Evolutionary conservation across 352 stramenopile species (phyloP).

Genomic region (Pythium sukuiense): DNA sequence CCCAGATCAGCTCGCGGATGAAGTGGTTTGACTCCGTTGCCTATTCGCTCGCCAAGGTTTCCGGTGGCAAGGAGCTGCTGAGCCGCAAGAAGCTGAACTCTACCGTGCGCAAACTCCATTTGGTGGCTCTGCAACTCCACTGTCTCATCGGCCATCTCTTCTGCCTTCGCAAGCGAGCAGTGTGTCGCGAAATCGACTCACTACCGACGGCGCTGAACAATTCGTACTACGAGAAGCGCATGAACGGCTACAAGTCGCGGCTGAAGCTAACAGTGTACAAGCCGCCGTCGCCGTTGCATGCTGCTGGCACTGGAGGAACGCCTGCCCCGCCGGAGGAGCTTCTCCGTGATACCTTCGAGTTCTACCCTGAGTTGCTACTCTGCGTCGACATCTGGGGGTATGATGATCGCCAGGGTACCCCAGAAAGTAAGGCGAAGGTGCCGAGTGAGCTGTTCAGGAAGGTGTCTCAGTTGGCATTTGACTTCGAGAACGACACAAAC

Average conservation of each 20-base stretch:
- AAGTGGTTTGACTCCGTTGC: conserved; percentile 76
- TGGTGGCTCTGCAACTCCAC: conserved; percentile 76
- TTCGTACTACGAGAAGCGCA: conserved; percentile 72
- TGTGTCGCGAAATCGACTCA: conserved; percentile 62
- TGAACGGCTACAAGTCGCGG: conserved; percentile 70
- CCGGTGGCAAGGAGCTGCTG: conserved; percentile 52
- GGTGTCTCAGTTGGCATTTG: conserved; percentile 36
- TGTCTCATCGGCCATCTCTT: conserved; percentile 71
- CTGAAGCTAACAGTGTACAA: conserved; percentile 63
- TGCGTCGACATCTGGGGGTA: conserved; percentile 68
- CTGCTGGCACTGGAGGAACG: neutral
- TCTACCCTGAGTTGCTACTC: conserved; percentile 67
- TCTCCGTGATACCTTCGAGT: conserved; percentile 60
- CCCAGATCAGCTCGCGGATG: conserved; percentile 78
- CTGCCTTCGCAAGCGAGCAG: conserved; percentile 46
- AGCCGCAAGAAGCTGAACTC: conserved; percentile 85
- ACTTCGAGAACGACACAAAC: conserved; percentile 68
- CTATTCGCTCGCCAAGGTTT: conserved; percentile 66
- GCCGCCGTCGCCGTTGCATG: conserved; percentile 31
- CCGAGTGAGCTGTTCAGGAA: conserved; percentile 50
- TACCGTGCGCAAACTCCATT: conserved; percentile 75
- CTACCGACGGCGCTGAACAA: conserved; percentile 63
- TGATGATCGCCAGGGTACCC: conserved; percentile 28
- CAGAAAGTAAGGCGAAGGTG: conserved; percentile 21
- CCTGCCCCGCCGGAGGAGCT: conserved; percentile 43